Evolutionary conservation across 331 rosid genomes (phyloP).

Genomic region (Stylosanthes scabra): DNA sequence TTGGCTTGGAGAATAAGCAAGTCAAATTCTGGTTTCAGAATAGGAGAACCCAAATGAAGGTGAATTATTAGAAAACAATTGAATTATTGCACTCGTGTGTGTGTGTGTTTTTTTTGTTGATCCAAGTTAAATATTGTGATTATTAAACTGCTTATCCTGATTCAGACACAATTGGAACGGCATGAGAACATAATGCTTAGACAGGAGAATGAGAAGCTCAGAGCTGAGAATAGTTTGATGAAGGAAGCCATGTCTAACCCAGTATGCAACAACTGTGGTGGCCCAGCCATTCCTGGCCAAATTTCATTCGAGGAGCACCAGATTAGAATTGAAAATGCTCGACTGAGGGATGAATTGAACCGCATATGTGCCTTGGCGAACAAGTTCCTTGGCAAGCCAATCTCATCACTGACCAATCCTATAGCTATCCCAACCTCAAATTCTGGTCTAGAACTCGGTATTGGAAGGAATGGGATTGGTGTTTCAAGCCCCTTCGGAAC

Average conservation of each 20-base stretch:
- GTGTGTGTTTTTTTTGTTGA: slow-evolving; percentile 14
- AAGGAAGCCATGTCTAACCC: slow-evolving; percentile 92
- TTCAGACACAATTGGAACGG: slow-evolving; percentile 91
- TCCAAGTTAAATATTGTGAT: slow-evolving; percentile 14
- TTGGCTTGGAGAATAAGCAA: slow-evolving; percentile 85
- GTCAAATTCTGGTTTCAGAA: slow-evolving; percentile 99
- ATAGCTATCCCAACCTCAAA: slow-evolving; percentile 55
- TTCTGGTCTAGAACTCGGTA: slow-evolving; percentile 72
- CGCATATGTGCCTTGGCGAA: slow-evolving; percentile 71
- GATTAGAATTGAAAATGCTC: slow-evolving; percentile 86
- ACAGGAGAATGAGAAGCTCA: slow-evolving; percentile 94
- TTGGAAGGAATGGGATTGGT: slow-evolving; percentile 75
- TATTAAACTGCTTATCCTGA: slow-evolving; percentile 30
- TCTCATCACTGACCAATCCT: slow-evolving; percentile 60
- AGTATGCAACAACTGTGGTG: slow-evolving; percentile 80
- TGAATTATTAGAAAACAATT: background rate
- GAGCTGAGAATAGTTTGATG: slow-evolving; percentile 84
- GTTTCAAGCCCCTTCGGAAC: slow-evolving; percentile 41
- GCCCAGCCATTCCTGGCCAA: slow-evolving; percentile 93
- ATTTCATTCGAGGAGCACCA: slow-evolving; percentile 92
- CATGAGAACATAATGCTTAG: slow-evolving; percentile 86
- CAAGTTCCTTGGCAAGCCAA: slow-evolving; percentile 85
- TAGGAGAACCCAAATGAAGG: slow-evolving; percentile 96
- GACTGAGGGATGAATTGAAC: slow-evolving; percentile 75
- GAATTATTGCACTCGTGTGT: background rate